These are phyloP conservation scores for Aegilops umbellulata DNA, from an alignment of 176 grass and related monocot species.

Conservation along the genomic window DNA sequence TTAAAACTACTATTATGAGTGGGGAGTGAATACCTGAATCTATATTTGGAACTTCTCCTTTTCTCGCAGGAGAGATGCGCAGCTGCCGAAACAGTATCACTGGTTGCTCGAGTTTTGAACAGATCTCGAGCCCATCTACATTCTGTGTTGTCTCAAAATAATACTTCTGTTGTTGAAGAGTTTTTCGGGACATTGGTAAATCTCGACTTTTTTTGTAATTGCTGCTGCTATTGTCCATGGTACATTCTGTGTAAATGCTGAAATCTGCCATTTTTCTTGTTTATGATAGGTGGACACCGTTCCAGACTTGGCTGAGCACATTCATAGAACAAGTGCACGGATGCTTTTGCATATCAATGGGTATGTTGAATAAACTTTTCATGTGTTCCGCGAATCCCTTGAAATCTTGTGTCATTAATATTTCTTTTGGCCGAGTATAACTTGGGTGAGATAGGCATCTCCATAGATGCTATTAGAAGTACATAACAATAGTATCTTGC, in stretches of 20 bases:
- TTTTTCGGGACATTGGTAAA: slow-evolving; percentile 83
- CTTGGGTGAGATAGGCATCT: background rate
- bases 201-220: slow-evolving; percentile 12
- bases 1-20: slow-evolving; percentile 3
- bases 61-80: slow-evolving; percentile 80
- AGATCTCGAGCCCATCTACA: slow-evolving; percentile 84
- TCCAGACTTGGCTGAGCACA: slow-evolving; percentile 84
- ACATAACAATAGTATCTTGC: slow-evolving; percentile 6
- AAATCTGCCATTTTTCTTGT: slow-evolving; percentile 10
- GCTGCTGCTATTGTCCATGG: background rate
- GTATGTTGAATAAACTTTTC: slow-evolving; percentile 41
- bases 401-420: background rate
- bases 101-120: slow-evolving; percentile 86
- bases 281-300: slow-evolving; percentile 88
- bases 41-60: slow-evolving; percentile 4
- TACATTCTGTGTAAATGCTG: background rate
- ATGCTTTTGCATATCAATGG: slow-evolving; percentile 98
- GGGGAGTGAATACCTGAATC: background rate
- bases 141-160: slow-evolving; percentile 71
- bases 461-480: slow-evolving; percentile 19
- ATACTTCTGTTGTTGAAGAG: slow-evolving; percentile 72
- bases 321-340: slow-evolving; percentile 84
- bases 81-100: slow-evolving; percentile 83
- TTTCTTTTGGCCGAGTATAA: slow-evolving; percentile 1
- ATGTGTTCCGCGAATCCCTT: background rate